These are phyloP conservation scores for Phytophthora pisi DNA, from an alignment of 352 stramenopile genomes.

Conservation along the genomic window DNA sequence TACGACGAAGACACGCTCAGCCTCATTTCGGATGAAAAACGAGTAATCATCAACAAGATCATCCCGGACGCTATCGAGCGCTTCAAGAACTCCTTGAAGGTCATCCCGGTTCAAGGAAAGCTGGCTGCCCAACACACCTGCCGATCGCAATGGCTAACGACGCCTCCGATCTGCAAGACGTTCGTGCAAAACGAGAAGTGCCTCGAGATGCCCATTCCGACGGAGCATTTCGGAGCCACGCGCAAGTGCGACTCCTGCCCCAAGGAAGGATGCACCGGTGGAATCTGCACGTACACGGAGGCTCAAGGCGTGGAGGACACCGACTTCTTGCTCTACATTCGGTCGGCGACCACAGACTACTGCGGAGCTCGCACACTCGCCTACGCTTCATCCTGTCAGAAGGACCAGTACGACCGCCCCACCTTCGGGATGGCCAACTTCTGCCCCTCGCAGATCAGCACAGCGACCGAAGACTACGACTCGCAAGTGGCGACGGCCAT, in stretches of 20 bases:
- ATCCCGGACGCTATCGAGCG: conserved; percentile 70
- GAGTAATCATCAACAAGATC: conserved; percentile 54
- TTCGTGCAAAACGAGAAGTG: conserved; percentile 61
- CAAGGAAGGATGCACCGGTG: conserved; percentile 43
- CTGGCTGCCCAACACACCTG: conserved; percentile 67
- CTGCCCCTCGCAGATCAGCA: conserved; percentile 72
- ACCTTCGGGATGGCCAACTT: conserved; percentile 89
- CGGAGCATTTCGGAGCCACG: conserved; percentile 61
- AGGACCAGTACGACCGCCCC: conserved; percentile 84
- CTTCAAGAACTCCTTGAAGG: conserved; percentile 56
- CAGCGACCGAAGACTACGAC: conserved; percentile 57
- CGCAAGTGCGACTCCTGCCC: conserved; percentile 51
- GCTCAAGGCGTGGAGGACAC: conserved; percentile 48
- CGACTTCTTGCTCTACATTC: conserved; percentile 81
- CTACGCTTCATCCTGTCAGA: conserved; percentile 83
- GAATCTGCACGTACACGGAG: conserved; percentile 42
- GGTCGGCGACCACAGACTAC: conserved; percentile 51
- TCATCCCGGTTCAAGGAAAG: conserved; percentile 71
- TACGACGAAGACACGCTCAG: conserved; percentile 66
- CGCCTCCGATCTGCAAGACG: conserved; percentile 58
- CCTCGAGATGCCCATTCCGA: conserved; percentile 76
- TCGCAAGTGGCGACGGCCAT: conserved; percentile 70
- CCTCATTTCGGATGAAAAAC: conserved; percentile 46
- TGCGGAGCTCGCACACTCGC: conserved; percentile 62
- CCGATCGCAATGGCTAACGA: conserved; percentile 59